phyloP scores from a whole-genome alignment of 23 red algal genomes.

The Cyanidiococcus yangmingshanensis region DNA sequence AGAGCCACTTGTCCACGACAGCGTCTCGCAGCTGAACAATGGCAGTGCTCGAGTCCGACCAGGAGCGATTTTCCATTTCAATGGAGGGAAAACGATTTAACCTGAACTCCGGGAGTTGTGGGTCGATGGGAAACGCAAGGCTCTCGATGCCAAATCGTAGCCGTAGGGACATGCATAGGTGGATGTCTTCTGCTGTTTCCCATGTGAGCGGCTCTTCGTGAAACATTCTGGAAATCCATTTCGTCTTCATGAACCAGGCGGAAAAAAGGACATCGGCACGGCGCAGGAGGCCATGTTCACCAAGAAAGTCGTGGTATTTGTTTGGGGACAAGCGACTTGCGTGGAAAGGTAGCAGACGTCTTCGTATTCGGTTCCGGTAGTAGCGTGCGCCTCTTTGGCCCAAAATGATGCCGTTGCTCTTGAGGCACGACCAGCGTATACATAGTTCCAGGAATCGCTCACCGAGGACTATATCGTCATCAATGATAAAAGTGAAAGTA shows the following conservation, averaged over 20 bases:
- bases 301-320: constrained; percentile 2
- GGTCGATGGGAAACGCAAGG: neutral
- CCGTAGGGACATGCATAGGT: neutral
- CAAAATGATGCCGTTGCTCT: neutral
- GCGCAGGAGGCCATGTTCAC: constrained; percentile 5
- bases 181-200: constrained; percentile 7
- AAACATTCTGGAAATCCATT: neutral
- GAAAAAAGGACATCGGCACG: constrained; percentile 1
- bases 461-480: constrained; percentile 5
- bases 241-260: constrained; percentile 2
- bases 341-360: neutral
- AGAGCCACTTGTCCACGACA: neutral
- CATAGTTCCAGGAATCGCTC: constrained; percentile 12
- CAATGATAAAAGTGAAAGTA: neutral
- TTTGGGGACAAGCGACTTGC: neutral
- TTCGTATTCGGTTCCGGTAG: neutral
- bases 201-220: neutral
- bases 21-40: neutral
- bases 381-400: constrained; percentile 6
- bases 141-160: neutral
- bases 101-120: neutral
- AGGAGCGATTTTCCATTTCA: neutral
- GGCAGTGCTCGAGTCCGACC: neutral
- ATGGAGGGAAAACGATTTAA: neutral
- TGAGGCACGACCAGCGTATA: neutral